A percentile compares a stretch with the other conserved stretches of the same genome.
These are phyloP conservation scores for Tolypocladium ovalisporum DNA, from an alignment of 2,329 filamentous ascomycete species.

Conservation along the genomic window DNA sequence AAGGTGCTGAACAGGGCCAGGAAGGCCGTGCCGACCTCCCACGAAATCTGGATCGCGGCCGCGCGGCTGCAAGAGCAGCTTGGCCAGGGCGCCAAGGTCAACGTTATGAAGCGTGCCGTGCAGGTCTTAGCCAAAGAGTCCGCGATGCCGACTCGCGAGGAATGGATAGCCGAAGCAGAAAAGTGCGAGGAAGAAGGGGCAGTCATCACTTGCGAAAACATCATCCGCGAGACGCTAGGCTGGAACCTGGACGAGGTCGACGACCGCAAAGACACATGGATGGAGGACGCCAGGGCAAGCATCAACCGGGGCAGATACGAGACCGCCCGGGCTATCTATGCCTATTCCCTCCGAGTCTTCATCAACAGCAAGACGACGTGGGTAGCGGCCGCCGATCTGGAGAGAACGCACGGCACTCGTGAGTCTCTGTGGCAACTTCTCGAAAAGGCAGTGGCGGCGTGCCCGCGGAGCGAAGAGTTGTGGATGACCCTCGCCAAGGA, in stretches of 20 bases:
- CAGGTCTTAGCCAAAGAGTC: slow-evolving; percentile 81
- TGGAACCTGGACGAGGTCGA: slow-evolving; percentile 94
- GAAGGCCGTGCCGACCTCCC: slow-evolving; percentile 83
- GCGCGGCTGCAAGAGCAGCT: slow-evolving; percentile 81
- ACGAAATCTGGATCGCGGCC: slow-evolving; percentile 95
- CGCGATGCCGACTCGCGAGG: slow-evolving; percentile 93
- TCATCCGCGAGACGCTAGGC: slow-evolving; percentile 84
- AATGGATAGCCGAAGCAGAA: slow-evolving; percentile 93
- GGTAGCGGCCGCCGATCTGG: slow-evolving; percentile 82
- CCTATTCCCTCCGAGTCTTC: slow-evolving; percentile 82
- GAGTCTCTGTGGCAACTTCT: slow-evolving; percentile 76
- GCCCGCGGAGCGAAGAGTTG: slow-evolving; percentile 78
- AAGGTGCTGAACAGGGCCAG: slow-evolving; percentile 91
- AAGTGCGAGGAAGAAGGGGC: slow-evolving; percentile 90
- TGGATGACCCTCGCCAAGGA: slow-evolving; percentile 97
- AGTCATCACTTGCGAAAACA: slow-evolving; percentile 73
- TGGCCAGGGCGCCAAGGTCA: slow-evolving; percentile 67
- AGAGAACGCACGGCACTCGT: slow-evolving; percentile 77
- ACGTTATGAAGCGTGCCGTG: slow-evolving; percentile 90
- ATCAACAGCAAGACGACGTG: slow-evolving; percentile 80
- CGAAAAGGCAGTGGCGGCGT: slow-evolving; percentile 88
- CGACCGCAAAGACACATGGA: slow-evolving; percentile 90
- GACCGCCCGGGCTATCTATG: slow-evolving; percentile 88
- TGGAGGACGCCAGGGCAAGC: slow-evolving; percentile 79
- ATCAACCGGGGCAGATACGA: slow-evolving; percentile 75